Percentiles rank a stretch among this genome's conserved stretches.
Conservation (phyloP, 345 rosid species). For the Mallotus nudiflorus region DNA sequence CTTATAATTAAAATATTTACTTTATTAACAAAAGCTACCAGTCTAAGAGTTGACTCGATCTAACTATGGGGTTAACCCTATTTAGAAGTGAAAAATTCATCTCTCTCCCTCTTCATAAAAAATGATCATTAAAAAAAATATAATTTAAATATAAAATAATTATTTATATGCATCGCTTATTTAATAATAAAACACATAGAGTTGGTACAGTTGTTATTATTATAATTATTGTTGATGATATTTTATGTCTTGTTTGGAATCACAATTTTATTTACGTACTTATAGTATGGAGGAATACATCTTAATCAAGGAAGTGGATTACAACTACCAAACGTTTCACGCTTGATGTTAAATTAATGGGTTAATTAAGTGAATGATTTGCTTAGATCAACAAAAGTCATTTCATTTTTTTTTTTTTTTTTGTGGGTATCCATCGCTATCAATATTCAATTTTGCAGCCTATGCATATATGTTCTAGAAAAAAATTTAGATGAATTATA, state of each 20-base stretch:
- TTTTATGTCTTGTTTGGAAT: background rate
- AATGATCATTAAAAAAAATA: no score
- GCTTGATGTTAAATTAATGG: background rate
- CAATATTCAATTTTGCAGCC: background rate
- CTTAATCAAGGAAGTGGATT: constrained; percentile 29
- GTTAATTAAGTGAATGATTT: constrained; percentile 19
- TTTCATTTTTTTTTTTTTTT: background rate
- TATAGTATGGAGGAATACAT: background rate
- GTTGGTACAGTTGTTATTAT: background rate
- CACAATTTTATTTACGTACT: background rate
- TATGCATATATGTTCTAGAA: background rate
- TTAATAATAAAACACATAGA: no score
- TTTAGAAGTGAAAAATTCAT: no score
- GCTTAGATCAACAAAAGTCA: constrained; percentile 8
- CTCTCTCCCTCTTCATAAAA: no score
- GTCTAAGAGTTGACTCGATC: no score
- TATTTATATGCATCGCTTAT: no score
- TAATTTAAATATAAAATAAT: no score
- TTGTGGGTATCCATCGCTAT: background rate
- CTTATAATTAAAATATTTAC: no score
- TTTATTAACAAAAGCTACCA: no score
- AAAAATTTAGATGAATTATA: background rate
- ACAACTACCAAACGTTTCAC: constrained; percentile 27
- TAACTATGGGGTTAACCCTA: no score
- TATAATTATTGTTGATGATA: background rate